phyloP scores from a whole-genome alignment of 1,284 basidiomycete species.

The Moniliella sp. region DNA sequence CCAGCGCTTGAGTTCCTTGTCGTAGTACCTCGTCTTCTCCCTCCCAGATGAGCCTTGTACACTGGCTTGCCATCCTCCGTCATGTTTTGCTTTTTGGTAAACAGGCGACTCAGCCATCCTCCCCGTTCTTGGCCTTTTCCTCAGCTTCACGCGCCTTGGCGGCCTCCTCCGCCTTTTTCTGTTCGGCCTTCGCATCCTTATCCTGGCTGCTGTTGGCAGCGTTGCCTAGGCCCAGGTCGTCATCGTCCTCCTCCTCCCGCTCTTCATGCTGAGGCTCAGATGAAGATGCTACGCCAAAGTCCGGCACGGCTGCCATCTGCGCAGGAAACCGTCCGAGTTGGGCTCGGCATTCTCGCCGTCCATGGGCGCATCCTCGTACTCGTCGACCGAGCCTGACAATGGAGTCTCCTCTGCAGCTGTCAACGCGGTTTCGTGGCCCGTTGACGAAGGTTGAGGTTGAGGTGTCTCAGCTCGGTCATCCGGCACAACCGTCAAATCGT shows the following conservation, averaged over 20 bases:
- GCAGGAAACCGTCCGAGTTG: background rate
- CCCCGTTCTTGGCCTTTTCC: slow-evolving; percentile 43
- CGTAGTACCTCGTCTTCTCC: slow-evolving; percentile 73
- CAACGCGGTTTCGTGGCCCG: too few relatives aligned
- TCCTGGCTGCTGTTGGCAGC: background rate
- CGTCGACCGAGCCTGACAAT: slow-evolving; percentile 36
- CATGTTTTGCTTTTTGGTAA: too few relatives aligned
- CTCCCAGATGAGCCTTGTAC: slow-evolving; percentile 37
- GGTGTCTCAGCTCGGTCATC: too few relatives aligned
- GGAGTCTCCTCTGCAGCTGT: too few relatives aligned
- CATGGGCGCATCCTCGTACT: slow-evolving; percentile 32
- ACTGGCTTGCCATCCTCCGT: too few relatives aligned
- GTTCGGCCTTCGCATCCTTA: background rate
- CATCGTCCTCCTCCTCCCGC: background rate
- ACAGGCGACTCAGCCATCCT: too few relatives aligned
- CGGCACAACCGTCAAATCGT: too few relatives aligned
- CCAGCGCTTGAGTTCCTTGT: slow-evolving; percentile 83
- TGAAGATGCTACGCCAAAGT: too few relatives aligned
- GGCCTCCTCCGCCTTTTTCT: slow-evolving; percentile 3
- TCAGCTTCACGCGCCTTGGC: slow-evolving; percentile 2
- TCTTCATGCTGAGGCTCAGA: background rate
- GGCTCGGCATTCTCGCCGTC: slow-evolving; percentile 1
- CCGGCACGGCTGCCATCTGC: too few relatives aligned
- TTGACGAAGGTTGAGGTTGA: too few relatives aligned
- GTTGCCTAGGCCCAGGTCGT: background rate